A percentile compares a stretch with the other conserved stretches of the same genome.
Evolutionary conservation across 1,139 yeast genomes (phyloP).

Genomic region (Protomyces arabidopsidicola): DNA sequence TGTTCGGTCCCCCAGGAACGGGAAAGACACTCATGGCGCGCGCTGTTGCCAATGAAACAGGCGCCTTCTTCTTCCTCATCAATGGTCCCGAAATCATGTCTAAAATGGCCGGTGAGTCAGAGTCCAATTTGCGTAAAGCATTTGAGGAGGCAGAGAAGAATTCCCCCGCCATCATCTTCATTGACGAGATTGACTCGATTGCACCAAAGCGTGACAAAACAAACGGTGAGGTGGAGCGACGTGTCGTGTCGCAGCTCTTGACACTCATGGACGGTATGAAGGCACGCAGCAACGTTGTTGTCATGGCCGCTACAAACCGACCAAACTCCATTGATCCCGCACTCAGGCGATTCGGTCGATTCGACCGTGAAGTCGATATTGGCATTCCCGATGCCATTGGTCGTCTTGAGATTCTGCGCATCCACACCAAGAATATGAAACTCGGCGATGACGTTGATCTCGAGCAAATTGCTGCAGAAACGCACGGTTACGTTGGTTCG

Average conservation of each 20-base stretch:
- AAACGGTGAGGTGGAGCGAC: constrained; percentile 96
- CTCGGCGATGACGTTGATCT: constrained; percentile 90
- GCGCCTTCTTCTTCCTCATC: constrained; percentile 94
- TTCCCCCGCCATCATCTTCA: constrained; percentile 94
- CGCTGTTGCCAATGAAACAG: constrained; percentile 98
- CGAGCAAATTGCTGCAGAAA: constrained; percentile 82
- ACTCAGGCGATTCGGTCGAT: constrained; percentile 95
- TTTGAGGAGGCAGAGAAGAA: constrained; percentile 99
- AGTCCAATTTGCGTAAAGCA: constrained; percentile 93
- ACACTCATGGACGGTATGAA: constrained; percentile 99
- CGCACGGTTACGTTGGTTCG: constrained; percentile 99
- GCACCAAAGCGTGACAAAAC: constrained; percentile 99
- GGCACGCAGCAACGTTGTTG: constrained; percentile 94
- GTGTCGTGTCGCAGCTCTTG: constrained; percentile 94
- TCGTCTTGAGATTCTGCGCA: constrained; percentile 89
- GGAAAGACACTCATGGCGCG: constrained; percentile 99
- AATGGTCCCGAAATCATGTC: constrained; percentile 99
- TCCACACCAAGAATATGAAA: constrained; percentile 96
- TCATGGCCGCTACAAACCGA: constrained; percentile 92
- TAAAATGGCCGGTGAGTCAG: constrained; percentile 99
- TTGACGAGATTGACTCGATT: constrained; percentile 97
- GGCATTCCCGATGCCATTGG: constrained; percentile 99
- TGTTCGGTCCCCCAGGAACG: constrained; percentile 99
- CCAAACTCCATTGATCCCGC: constrained; percentile 99
- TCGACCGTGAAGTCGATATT: constrained; percentile 97